Evolutionary conservation across 148 eudicot genomes (phyloP).

Genomic region (Chenopodium berlandieri): DNA sequence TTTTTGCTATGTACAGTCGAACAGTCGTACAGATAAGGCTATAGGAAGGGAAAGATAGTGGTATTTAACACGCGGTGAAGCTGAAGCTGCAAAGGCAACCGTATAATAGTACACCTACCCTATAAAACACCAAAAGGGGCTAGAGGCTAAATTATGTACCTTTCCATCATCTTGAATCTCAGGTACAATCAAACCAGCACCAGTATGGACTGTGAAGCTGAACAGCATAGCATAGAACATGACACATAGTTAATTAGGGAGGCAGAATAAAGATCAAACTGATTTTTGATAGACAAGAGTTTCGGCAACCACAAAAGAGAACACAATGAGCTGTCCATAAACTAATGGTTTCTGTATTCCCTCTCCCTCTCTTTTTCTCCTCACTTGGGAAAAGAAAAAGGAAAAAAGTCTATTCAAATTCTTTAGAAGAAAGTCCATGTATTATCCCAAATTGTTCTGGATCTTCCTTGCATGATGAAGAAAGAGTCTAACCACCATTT

Average conservation of each 20-base stretch:
- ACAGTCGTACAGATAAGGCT: neutral
- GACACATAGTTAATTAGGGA: constrained; percentile 1
- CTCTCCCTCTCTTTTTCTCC: neutral
- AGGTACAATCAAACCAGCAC: constrained; percentile 95
- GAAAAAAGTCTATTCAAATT: neutral
- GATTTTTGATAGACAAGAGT: neutral
- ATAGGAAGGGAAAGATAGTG: neutral
- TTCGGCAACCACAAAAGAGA: neutral
- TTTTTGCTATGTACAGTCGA: neutral
- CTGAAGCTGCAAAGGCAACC: neutral
- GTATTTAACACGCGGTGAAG: too few relatives aligned
- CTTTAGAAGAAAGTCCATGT: too few relatives aligned
- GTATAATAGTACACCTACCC: neutral
- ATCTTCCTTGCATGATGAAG: neutral
- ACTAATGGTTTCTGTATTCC: neutral
- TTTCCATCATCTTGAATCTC: constrained; percentile 90
- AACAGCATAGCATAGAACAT: constrained; percentile 19
- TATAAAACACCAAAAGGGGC: neutral
- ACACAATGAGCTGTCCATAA: neutral
- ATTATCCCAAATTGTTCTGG: neutral
- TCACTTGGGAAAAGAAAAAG: too few relatives aligned
- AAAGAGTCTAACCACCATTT: too few relatives aligned
- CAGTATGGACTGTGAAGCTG: constrained; percentile 94
- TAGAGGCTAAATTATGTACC: constrained; percentile 38
- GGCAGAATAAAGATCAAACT: neutral